Percentiles rank a stretch among this genome's conserved stretches.
These are phyloP conservation scores for Hyaloraphidium curvatum DNA, from an alignment of 192 early-diverging fungal species.

Conservation along the genomic window DNA sequence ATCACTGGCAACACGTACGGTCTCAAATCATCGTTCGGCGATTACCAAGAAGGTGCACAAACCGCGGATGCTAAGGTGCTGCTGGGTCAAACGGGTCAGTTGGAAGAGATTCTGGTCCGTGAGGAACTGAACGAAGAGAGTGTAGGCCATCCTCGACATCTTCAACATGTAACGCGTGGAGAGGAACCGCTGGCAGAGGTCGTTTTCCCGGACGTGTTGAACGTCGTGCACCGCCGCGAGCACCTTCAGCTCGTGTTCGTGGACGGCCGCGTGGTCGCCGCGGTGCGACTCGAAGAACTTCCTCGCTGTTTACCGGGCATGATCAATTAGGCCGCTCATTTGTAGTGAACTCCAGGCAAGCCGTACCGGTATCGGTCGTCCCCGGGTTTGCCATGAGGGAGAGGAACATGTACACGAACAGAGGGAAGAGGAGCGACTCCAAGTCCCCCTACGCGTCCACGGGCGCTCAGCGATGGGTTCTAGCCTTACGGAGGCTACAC, in stretches of 20 bases:
- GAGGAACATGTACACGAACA: conserved; percentile 82
- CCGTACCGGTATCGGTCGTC: neutral
- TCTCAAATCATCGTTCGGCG: conserved; percentile 4
- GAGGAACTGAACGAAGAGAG: conserved; percentile 74
- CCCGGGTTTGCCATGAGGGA: conserved; percentile 43
- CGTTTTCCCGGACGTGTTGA: conserved; percentile 62
- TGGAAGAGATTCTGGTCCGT: conserved; percentile 82
- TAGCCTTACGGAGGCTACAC: neutral
- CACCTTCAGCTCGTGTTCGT: conserved; percentile 48
- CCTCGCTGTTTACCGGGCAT: conserved; percentile 24
- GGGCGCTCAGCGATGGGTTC: neutral
- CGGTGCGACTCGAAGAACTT: conserved; percentile 57
- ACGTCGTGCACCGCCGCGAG: conserved; percentile 46
- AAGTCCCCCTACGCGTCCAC: neutral
- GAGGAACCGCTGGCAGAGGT: conserved; percentile 58
- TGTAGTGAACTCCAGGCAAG: neutral
- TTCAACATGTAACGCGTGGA: conserved; percentile 64
- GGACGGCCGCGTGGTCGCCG: conserved; percentile 53
- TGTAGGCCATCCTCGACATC: conserved; percentile 71
- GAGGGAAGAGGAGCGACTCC: conserved; percentile 45
- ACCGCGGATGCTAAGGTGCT: conserved; percentile 64
- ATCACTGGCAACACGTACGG: conserved; percentile 10
- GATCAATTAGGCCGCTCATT: neutral
- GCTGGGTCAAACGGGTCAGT: conserved; percentile 76
- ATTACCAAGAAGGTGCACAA: neutral